Evolutionary conservation across 176 grass and related monocot species (phyloP).

Genomic region (Musa troglodytarum): DNA sequence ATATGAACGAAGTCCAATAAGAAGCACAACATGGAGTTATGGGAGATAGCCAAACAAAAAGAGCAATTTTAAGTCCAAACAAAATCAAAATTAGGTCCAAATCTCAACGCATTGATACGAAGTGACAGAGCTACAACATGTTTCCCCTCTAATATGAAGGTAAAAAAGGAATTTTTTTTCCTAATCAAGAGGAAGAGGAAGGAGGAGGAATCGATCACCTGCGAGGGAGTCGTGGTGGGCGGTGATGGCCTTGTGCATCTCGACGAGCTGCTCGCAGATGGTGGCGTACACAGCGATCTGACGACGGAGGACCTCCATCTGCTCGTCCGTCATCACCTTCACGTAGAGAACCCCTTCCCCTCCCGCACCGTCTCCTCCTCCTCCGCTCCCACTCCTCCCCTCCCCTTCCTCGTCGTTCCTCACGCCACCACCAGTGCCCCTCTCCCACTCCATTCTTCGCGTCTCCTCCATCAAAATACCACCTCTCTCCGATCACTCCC

Average conservation of each 20-base stretch:
- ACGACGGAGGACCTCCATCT: no score
- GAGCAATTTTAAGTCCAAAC: no score
- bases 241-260: constrained; percentile 82
- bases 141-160: no score
- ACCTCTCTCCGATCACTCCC: no score
- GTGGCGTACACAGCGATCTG: constrained; percentile 41
- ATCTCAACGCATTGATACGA: no score
- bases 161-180: no score
- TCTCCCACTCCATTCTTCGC: not conserved
- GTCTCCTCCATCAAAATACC: no score
- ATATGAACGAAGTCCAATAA: no score
- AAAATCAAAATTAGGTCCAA: no score
- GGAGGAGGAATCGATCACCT: constrained; percentile 27
- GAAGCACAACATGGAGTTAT: no score
- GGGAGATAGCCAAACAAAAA: no score
- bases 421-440: not conserved
- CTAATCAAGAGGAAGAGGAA: not conserved
- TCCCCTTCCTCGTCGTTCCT: constrained; percentile 23
- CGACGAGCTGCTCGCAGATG: constrained; percentile 87
- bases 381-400: constrained; percentile 15
- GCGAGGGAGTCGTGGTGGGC: constrained; percentile 79
- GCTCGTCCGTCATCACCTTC: constrained; percentile 31
- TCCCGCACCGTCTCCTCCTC: not conserved
- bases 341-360: constrained; percentile 44
- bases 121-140: no score